Base-by-base conservation (phyloP, 1,284 basidiomycete genomes). In the Leucoagaricus sp. region DNA sequence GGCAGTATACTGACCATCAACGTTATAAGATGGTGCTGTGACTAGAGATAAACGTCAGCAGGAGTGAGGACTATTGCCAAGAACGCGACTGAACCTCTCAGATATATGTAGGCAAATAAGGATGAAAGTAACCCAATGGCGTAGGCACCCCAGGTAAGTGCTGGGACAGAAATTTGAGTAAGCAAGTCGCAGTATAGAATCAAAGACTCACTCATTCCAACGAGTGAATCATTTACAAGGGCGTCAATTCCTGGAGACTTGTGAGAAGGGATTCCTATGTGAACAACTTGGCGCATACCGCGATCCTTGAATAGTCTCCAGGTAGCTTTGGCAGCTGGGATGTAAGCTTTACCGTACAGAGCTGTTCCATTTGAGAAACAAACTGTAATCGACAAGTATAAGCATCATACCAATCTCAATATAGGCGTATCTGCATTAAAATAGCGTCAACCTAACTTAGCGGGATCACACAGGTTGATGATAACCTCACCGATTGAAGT, bases 261-360 rank as follows among this genome's bases (percentile, higher is more conserved):
- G 26, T 41, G 12, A 55, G 13, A 53, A 12, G 4, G 28, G 34
- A 29, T 26, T 19, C n/a, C 19, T 19, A 29, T 12, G 10, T 15
- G 44, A 28, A 6, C 51, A 45, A 38, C 23, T 19, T 12, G 28
- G 29, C 49, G 51, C 67, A 33, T 67, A 76, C 88, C 94, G 57
- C 92, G 83, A 66, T 95, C 89, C 65, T 84, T 86, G 75, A 96
- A 85, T 53, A 95, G 69, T n/a, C 81, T 79, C 92, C 92, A 96
- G 0, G 94, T 94, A 68, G 94, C 92, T 71, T 91, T 94, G 3
- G 94, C 92, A n/a, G 94, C 94, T 15, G 77, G 68, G 53, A 94
- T 82, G 66, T 96, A 96, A 1, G 86, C 75, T 73, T 96, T 96
- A 23, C 94, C 94, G 69, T 94, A 96, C 2, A 96, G 76, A 0